phyloP scores from a whole-genome alignment of 2,329 filamentous ascomycete genomes.

The Colletotrichum graminicola region DNA sequence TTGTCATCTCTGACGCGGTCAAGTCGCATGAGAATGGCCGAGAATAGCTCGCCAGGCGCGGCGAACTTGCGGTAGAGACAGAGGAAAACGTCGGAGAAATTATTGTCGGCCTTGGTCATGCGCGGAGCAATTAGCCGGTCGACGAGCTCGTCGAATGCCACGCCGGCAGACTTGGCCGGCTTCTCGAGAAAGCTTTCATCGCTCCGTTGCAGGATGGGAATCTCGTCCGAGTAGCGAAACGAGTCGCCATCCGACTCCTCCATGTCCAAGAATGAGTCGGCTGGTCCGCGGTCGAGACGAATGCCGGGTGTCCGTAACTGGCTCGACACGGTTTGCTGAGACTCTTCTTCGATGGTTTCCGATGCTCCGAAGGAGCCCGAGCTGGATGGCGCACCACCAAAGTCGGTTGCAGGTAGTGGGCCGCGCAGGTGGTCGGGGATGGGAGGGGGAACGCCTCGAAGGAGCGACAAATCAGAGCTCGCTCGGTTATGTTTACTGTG shows the following conservation, averaged over 20 bases:
- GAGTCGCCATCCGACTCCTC: conserved; percentile 79
- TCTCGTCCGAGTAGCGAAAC: conserved; percentile 74
- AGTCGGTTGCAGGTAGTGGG: conserved; percentile 53
- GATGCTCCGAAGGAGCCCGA: conserved; percentile 51
- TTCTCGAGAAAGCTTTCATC: conserved; percentile 72
- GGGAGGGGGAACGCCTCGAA: conserved; percentile 66
- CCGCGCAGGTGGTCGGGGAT: conserved; percentile 55
- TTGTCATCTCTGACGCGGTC: conserved; percentile 77
- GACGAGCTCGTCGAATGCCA: conserved; percentile 79
- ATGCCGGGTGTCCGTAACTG: conserved; percentile 66
- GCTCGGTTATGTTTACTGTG: conserved; percentile 77
- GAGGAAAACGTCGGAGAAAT: conserved; percentile 89
- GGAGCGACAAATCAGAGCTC: conserved; percentile 76
- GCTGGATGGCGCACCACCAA: conserved; percentile 48
- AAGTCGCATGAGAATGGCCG: conserved; percentile 81
- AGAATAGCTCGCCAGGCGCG: conserved; percentile 81
- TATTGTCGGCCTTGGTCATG: conserved; percentile 87
- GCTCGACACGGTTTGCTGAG: conserved; percentile 60
- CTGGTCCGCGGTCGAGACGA: conserved; percentile 61
- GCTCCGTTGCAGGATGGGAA: conserved; percentile 74
- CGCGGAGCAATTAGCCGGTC: conserved; percentile 87
- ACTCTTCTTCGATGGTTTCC: conserved; percentile 52
- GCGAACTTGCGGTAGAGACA: conserved; percentile 96
- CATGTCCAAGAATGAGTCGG: conserved; percentile 72
- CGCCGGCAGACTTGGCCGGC: conserved; percentile 63